phyloP scores from a whole-genome alignment of 2,329 filamentous ascomycete genomes.

The Calonectria ilicicola region DNA sequence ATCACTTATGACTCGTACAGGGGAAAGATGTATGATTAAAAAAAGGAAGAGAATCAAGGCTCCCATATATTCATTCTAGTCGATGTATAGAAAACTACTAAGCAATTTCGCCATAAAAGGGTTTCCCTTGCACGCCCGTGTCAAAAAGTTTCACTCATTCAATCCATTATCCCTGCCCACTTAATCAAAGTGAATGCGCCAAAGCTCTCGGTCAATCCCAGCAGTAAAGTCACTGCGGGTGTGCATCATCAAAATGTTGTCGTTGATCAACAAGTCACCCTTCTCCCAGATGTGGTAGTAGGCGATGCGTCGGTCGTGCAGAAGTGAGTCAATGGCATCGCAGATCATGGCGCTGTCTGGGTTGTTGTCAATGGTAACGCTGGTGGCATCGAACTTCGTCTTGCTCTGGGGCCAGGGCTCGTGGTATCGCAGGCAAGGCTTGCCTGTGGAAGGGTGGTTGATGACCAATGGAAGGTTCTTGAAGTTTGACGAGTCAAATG shows the following conservation, averaged over 20 bases:
- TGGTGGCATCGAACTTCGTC: conserved; percentile 62
- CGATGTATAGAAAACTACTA: conserved; percentile 1
- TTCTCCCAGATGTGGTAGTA: conserved; percentile 65
- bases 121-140: not conserved
- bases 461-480: conserved; percentile 57
- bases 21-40: not conserved
- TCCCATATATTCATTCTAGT: conserved; percentile 7
- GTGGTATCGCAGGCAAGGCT: conserved; percentile 65
- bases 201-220: conserved; percentile 59
- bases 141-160: not conserved
- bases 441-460: conserved; percentile 57
- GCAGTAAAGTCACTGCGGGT: conserved; percentile 60
- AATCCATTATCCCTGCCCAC: not conserved
- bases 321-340: conserved; percentile 53
- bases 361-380: conserved; percentile 54
- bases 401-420: conserved; percentile 66
- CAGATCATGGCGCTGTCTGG: conserved; percentile 51
- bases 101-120: not conserved
- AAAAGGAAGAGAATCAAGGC: not conserved
- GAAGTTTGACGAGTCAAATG: conserved; percentile 59
- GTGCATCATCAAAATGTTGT: conserved; percentile 64
- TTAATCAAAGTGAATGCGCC: conserved; percentile 64
- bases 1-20: not conserved
- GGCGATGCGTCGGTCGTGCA: conserved; percentile 63
- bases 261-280: conserved; percentile 65